These are phyloP conservation scores for Arthrobotrys conoides DNA, from an alignment of 2,329 filamentous ascomycete genomes.

Conservation along the genomic window DNA sequence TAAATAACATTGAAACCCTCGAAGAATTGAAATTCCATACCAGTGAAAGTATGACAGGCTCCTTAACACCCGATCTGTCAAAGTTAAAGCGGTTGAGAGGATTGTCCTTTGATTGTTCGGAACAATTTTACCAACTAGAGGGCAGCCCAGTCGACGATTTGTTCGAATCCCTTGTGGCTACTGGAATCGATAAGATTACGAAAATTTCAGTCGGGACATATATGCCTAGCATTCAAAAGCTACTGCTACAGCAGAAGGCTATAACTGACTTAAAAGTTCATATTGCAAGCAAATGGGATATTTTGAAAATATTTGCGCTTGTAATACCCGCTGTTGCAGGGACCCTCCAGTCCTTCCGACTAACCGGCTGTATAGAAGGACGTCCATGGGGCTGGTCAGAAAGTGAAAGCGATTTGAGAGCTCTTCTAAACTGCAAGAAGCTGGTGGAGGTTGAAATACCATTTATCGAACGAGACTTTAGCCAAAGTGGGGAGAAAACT, in stretches of 20 bases:
- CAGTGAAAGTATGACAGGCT: neutral
- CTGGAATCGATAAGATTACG: neutral
- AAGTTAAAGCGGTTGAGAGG: neutral
- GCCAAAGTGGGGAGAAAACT: neutral
- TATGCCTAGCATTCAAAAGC: neutral
- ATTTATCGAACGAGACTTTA: neutral
- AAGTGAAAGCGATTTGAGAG: neutral
- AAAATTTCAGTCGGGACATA: neutral
- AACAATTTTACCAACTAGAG: neutral
- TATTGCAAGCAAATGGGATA: neutral
- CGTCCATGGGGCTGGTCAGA: neutral
- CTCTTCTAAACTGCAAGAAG: neutral
- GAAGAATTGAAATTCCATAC: neutral
- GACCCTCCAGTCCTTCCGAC: neutral
- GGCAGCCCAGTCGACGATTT: neutral
- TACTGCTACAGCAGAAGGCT: neutral
- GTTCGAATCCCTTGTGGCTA: neutral
- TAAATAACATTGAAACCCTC: neutral
- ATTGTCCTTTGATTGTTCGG: neutral
- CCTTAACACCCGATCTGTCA: neutral
- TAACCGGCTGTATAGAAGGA: neutral
- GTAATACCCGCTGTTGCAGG: neutral
- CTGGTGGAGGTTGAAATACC: neutral
- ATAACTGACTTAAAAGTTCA: neutral
- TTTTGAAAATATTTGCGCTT: neutral